Evolutionary conservation across 345 rosid genomes (phyloP).

Genomic region (Clausena lansium): DNA sequence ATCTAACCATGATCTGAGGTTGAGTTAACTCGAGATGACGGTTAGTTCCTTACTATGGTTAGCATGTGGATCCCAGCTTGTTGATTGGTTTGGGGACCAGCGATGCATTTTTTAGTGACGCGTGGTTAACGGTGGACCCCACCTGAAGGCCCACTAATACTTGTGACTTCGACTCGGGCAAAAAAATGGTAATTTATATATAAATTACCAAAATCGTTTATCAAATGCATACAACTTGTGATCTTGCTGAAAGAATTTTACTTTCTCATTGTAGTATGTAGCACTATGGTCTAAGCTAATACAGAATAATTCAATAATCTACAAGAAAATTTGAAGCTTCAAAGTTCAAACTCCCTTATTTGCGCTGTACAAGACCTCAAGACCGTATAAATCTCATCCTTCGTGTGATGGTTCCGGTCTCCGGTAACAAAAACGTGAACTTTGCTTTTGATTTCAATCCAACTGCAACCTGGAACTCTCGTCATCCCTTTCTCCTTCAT

Average conservation of each 20-base stretch:
- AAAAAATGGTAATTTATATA: too few species aligned
- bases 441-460: constrained; percentile 60
- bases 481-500: constrained; percentile 57
- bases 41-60: constrained; percentile 26
- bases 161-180: not conserved
- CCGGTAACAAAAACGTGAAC: constrained; percentile 54
- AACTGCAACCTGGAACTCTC: constrained; percentile 73
- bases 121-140: not conserved
- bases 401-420: constrained; percentile 42
- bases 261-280: not conserved
- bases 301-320: constrained; percentile 2
- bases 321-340: constrained; percentile 19
- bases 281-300: not conserved
- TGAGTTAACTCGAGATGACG: constrained; percentile 11
- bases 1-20: constrained; percentile 27
- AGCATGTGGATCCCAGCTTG: not conserved
- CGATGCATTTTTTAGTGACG: not conserved
- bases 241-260: too few species aligned
- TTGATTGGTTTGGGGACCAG: not conserved
- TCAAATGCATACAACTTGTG: too few species aligned
- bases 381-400: constrained; percentile 47
- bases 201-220: too few species aligned
- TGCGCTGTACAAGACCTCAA: constrained; percentile 40
- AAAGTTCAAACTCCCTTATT: constrained; percentile 27
- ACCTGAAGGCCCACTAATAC: not conserved